phyloP scores from a whole-genome alignment of 106 monocot genomes.

The Amphibolis antarctica region DNA sequence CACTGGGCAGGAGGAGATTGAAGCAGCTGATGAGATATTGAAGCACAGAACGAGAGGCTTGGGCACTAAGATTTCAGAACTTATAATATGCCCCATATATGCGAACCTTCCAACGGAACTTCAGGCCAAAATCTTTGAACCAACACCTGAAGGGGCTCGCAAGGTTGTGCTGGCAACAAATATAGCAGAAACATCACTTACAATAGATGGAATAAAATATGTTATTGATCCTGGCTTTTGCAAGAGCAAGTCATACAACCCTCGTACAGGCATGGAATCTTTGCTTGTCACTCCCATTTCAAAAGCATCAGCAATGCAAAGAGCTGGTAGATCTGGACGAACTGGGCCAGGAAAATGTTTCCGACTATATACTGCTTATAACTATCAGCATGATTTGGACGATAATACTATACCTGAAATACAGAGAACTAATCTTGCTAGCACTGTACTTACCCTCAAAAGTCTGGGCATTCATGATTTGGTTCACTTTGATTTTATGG shows the following conservation, averaged over 20 bases:
- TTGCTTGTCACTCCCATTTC: slow-evolving; percentile 75
- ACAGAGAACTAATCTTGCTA: slow-evolving; percentile 86
- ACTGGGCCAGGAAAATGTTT: slow-evolving; percentile 95
- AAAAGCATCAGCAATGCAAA: slow-evolving; percentile 87
- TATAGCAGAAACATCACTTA: slow-evolving; percentile 92
- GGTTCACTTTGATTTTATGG: slow-evolving; percentile 95
- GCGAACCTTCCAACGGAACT: slow-evolving; percentile 87
- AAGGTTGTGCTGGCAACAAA: slow-evolving; percentile 92
- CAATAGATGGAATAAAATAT: slow-evolving; percentile 92
- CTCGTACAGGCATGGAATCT: slow-evolving; percentile 90
- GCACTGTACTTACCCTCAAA: slow-evolving; percentile 85
- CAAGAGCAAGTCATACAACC: slow-evolving; percentile 84
- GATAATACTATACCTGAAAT: slow-evolving; percentile 89
- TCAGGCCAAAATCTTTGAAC: slow-evolving; percentile 82
- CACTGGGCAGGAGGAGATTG: slow-evolving; percentile 80
- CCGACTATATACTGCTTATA: slow-evolving; percentile 83
- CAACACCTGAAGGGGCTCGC: slow-evolving; percentile 69
- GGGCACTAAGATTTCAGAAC: slow-evolving; percentile 74
- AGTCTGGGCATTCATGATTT: slow-evolving; percentile 80
- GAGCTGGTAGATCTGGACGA: slow-evolving; percentile 91
- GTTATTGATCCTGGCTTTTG: slow-evolving; percentile 91
- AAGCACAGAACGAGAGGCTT: slow-evolving; percentile 65
- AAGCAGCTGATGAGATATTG: slow-evolving; percentile 69
- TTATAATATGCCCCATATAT: slow-evolving; percentile 89
- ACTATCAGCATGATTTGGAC: slow-evolving; percentile 76